Evolutionary conservation across 495 filamentous ascomycete species (phyloP).

Genomic region (Glonium stellatum): DNA sequence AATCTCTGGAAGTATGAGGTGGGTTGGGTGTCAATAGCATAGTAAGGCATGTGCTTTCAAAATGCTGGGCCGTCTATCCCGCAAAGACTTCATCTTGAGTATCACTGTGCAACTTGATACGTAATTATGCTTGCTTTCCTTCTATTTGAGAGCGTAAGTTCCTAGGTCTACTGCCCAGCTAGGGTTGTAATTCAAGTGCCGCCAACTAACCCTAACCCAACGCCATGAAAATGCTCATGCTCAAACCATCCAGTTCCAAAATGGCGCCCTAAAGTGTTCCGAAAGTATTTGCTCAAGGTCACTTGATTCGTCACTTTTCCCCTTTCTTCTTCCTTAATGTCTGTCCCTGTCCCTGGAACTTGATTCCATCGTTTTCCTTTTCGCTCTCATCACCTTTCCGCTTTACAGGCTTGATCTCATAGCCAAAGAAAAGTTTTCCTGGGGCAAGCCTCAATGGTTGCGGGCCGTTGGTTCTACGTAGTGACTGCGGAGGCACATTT

Average conservation of each 20-base stretch:
- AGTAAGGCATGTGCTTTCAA: too few relatives aligned
- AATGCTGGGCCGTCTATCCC: too few relatives aligned
- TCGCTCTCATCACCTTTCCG: slow-evolving; percentile 66
- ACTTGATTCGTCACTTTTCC: slow-evolving; percentile 24
- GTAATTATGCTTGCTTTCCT: too few relatives aligned
- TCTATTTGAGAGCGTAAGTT: too few relatives aligned
- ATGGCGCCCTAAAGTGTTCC: not conserved
- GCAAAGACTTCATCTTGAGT: too few relatives aligned
- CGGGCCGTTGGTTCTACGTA: slow-evolving; percentile 63
- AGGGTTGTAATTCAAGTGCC: not conserved
- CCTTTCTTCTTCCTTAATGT: slow-evolving; percentile 57
- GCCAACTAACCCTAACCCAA: not conserved
- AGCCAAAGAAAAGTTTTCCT: slow-evolving; percentile 93
- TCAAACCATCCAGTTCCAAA: not conserved
- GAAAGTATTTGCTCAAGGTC: not conserved
- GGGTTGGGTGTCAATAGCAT: too few relatives aligned
- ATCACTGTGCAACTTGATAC: too few relatives aligned
- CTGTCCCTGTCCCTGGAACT: slow-evolving; percentile 83
- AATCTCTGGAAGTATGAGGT: too few relatives aligned
- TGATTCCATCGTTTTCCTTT: slow-evolving; percentile 51
- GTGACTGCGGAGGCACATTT: slow-evolving; percentile 44
- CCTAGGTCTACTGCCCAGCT: too few relatives aligned
- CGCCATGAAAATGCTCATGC: not conserved
- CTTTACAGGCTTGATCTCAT: slow-evolving; percentile 80
- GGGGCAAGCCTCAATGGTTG: slow-evolving; percentile 79